Conservation (phyloP, 2,329 filamentous ascomycete species). For the Xylariaceae sp. region DNA sequence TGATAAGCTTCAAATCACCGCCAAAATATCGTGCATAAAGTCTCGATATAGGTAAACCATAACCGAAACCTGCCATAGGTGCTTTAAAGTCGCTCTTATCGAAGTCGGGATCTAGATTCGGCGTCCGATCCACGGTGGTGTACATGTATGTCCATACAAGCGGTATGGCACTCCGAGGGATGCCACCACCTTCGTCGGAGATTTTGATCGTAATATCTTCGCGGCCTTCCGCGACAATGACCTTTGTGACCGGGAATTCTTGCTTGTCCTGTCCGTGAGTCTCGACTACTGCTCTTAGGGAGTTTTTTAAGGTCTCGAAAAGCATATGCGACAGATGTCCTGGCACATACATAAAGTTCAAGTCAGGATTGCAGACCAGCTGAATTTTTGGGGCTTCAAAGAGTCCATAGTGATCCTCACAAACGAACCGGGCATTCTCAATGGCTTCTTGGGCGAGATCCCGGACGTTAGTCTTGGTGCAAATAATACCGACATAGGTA, state of each 20-base stretch:
- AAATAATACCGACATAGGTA: constrained; percentile 96
- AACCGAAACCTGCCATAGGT: constrained; percentile 98
- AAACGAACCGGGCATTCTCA: constrained; percentile 97
- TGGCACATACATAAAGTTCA: constrained; percentile 99
- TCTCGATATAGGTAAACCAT: constrained; percentile 87
- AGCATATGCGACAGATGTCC: constrained; percentile 99
- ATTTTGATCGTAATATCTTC: constrained; percentile 99
- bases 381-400: constrained; percentile 97
- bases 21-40: constrained; percentile 97
- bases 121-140: constrained; percentile 93
- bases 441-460: constrained; percentile 96
- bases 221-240: constrained; percentile 94
- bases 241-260: constrained; percentile 92
- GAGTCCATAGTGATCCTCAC: constrained; percentile 95
- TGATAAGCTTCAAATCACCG: constrained; percentile 93
- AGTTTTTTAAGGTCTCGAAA: constrained; percentile 98
- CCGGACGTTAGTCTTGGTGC: constrained; percentile 94
- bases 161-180: constrained; percentile 85
- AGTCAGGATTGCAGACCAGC: constrained; percentile 86
- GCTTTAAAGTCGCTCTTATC: constrained; percentile 99
- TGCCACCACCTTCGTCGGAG: constrained; percentile 92
- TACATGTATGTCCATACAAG: constrained; percentile 99
- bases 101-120: constrained; percentile 92
- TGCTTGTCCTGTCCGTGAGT: constrained; percentile 92
- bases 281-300: constrained; percentile 91